Evolutionary conservation across 1,284 basidiomycete genomes (phyloP).

Genomic region (Cutaneotrichosporon mucoides): DNA sequence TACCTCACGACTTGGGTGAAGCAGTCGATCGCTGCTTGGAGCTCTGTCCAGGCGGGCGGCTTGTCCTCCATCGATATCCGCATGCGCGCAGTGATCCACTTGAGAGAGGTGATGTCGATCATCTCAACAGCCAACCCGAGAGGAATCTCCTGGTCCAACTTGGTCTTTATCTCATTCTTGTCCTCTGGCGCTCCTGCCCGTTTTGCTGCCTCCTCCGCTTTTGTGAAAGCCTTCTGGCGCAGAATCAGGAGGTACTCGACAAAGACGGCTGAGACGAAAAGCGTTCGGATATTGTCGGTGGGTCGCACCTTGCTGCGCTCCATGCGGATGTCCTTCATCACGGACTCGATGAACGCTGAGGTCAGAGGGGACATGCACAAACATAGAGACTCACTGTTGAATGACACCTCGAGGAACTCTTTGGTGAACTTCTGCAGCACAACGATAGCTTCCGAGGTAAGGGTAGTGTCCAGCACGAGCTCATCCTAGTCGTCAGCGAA

Average conservation of each 20-base stretch:
- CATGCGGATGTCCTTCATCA: conserved; percentile 88
- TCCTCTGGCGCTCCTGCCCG: conserved; percentile 8
- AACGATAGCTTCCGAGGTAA: conserved; percentile 64
- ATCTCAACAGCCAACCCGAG: conserved; percentile 78
- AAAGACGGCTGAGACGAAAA: conserved; percentile 81
- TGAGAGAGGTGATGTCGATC: conserved; percentile 75
- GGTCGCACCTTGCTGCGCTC: conserved; percentile 84
- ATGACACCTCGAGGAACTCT: conserved; percentile 72
- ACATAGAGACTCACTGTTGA: conserved; percentile 65
- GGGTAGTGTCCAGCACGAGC: conserved; percentile 40
- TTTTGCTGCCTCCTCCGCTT: background rate
- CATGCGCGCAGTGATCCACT: conserved; percentile 86
- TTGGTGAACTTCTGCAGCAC: conserved; percentile 65
- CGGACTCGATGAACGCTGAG: conserved; percentile 70
- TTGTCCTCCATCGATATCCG: conserved; percentile 80
- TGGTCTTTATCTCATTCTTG: conserved; percentile 33
- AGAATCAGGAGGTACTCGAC: conserved; percentile 76
- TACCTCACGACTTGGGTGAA: conserved; percentile 68
- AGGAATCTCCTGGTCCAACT: conserved; percentile 48
- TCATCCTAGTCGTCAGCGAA: conserved; percentile 50
- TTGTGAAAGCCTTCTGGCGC: conserved; percentile 14
- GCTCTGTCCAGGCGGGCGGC: conserved; percentile 87
- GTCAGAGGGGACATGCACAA: conserved; percentile 4
- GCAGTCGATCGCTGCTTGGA: conserved; percentile 90
- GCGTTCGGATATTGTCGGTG: conserved; percentile 78